These are phyloP conservation scores for Prosopis cineraria DNA, from an alignment of 306 rosid species.

Conservation along the genomic window DNA sequence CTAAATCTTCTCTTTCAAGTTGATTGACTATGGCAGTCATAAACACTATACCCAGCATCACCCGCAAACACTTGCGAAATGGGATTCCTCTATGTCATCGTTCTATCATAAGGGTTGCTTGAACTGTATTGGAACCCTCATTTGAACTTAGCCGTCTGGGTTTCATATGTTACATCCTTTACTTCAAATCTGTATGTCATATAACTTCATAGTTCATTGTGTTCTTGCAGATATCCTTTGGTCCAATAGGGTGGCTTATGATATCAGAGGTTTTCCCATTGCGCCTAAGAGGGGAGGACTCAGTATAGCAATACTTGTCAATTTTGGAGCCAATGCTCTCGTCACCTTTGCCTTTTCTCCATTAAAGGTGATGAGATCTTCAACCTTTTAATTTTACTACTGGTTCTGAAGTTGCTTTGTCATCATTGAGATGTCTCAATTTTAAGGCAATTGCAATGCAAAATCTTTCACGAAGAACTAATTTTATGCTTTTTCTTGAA, in stretches of 20 bases:
- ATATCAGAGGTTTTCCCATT: conserved; percentile 92
- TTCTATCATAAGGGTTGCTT: background rate
- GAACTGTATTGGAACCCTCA: background rate
- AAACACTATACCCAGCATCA: background rate
- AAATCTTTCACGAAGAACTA: conserved; percentile 3
- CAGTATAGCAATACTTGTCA: conserved; percentile 86
- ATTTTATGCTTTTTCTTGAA: background rate
- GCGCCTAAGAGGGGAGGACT: conserved; percentile 89
- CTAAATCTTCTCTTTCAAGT: background rate
- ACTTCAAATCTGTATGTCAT: background rate
- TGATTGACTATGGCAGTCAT: background rate
- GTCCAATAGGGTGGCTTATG: conserved; percentile 99
- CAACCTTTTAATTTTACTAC: background rate
- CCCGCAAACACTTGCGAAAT: background rate
- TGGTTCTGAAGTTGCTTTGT: background rate
- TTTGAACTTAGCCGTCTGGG: background rate
- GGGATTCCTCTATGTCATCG: background rate
- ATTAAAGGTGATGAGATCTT: conserved; percentile 62
- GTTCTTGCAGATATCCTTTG: conserved; percentile 82
- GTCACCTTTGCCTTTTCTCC: conserved; percentile 94
- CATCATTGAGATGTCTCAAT: conserved; percentile 20
- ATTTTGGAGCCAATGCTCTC: conserved; percentile 83
- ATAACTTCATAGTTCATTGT: background rate
- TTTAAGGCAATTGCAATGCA: conserved; percentile 24
- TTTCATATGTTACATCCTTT: background rate